Conservation (phyloP, 2,329 filamentous ascomycete species). For the Exophiala alcalophila region DNA sequence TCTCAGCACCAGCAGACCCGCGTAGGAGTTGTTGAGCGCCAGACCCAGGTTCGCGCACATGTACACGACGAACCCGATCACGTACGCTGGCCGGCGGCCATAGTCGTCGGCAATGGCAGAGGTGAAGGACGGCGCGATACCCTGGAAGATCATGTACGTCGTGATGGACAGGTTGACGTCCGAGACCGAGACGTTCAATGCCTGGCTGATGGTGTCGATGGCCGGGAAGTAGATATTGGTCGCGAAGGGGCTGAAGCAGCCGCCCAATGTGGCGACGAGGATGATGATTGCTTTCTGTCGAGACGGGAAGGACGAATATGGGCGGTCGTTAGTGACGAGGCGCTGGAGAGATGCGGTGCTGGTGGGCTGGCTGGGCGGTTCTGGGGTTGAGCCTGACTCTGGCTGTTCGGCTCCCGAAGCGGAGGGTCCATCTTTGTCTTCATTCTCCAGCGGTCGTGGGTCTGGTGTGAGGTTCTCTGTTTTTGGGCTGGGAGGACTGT, state of each 20-base stretch:
- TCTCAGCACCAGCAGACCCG: conserved; percentile 38
- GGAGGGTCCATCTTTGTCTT: too few relatives aligned
- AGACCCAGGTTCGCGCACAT: conserved; percentile 43
- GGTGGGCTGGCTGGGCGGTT: too few relatives aligned
- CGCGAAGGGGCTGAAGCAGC: conserved; percentile 50
- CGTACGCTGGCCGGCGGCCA: conserved; percentile 50
- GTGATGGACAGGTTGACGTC: conserved; percentile 33
- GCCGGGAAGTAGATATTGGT: conserved; percentile 41
- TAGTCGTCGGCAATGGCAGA: conserved; percentile 50
- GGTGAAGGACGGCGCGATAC: conserved; percentile 51
- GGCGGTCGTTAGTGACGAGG: conserved; percentile 3
- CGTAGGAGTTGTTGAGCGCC: conserved; percentile 39
- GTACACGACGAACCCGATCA: conserved; percentile 46
- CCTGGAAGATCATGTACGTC: conserved; percentile 49
- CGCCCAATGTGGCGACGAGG: conserved; percentile 7
- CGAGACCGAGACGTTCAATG: conserved; percentile 1
- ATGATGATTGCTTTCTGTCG: conserved; percentile 10
- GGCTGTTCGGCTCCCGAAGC: too few relatives aligned
- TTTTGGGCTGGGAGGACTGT: too few relatives aligned
- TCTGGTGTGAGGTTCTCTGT: too few relatives aligned
- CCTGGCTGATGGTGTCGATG: conserved; percentile 5
- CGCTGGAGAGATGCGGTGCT: neutral
- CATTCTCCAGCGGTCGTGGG: too few relatives aligned
- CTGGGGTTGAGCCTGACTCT: too few relatives aligned
- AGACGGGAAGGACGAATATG: conserved; percentile 5